Base-by-base conservation (phyloP, 495 filamentous ascomycete genomes). In the Friedmanniomyces endolithicus region DNA sequence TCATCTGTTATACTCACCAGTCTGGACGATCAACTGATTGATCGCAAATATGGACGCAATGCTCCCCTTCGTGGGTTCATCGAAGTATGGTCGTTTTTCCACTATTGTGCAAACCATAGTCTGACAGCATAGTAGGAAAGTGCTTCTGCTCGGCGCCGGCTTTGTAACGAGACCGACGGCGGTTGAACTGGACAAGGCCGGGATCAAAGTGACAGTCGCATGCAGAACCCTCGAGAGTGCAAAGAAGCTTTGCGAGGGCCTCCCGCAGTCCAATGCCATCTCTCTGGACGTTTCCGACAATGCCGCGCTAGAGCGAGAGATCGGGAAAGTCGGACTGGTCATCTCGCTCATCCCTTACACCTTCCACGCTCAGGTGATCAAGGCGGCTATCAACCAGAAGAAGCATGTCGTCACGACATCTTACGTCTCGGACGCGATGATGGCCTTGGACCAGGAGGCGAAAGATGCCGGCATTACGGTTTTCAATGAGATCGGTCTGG, bases 401-500 rank as follows among this genome's bases (percentile, higher is more conserved):
- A 94, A 85, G 72, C 73, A 97, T 75, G 90, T 97, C 50, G 92
- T 97, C 49, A 96, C 92, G 39, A 97, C 92, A n/a, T 86, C 80
- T 54, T 96, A 97, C 63, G 84, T 94, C 46, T 92, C 86, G 1
- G 88, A 89, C 0, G 88, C 87, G 25, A 96, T 98, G 90, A 63
- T 81, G 69, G 92, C 87, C 73, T 75, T 98, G 27, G 88, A 96
- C 55, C 73, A 78, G 53, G 76, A 82, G 58, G 81, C 78, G 66
- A 95, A 95, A 76, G 83, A 84, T 44, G 94, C 94, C 9, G 90
- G 89, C 47, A 97, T 98, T 63, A 94, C 88, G 0, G 89, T 98
- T 55, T 86, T 98, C 85, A 96, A 98, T 67, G 92, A 98, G 79
- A 94, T 96, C 67, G 90, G 90, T 53, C 69, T 94, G 44, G 82